Conservation (phyloP, 257 asterid genomes). For the Primulina huaijiensis region DNA sequence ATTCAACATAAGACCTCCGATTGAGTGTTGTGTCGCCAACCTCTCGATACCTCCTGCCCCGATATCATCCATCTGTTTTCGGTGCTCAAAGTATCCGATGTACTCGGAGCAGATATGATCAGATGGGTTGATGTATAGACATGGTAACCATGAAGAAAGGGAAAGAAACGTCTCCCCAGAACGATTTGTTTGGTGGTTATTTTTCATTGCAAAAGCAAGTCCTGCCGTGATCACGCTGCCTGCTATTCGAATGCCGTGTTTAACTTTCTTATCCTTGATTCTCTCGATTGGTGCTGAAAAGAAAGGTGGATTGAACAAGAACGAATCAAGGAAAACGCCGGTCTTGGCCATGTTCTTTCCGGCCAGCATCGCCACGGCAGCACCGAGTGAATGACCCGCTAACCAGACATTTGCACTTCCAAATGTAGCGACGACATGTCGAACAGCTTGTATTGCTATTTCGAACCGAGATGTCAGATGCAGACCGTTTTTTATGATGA, state of each 20-base stretch:
- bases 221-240: conserved; percentile 86
- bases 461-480: conserved; percentile 80
- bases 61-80: conserved; percentile 69
- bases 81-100: conserved; percentile 76
- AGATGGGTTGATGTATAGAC: conserved; percentile 57
- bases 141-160: conserved; percentile 65
- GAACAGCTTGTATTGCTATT: conserved; percentile 63
- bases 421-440: conserved; percentile 56
- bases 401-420: conserved; percentile 72
- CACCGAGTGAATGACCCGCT: conserved; percentile 87
- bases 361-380: conserved; percentile 78
- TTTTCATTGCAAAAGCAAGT: conserved; percentile 69
- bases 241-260: conserved; percentile 70
- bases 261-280: conserved; percentile 63
- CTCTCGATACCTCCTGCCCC: conserved; percentile 73
- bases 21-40: conserved; percentile 77
- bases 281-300: conserved; percentile 80
- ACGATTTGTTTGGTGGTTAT: conserved; percentile 34
- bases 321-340: conserved; percentile 57
- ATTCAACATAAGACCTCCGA: conserved; percentile 63
- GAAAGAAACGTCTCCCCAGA: conserved; percentile 44
- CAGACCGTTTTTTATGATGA: conserved; percentile 62
- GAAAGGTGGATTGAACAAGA: conserved; percentile 82
- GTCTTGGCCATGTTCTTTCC: conserved; percentile 75
- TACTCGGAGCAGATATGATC: conserved; percentile 85